phyloP scores from a whole-genome alignment of 108 stramenopile species.

The Chaetoceros tenuissimus region DNA sequence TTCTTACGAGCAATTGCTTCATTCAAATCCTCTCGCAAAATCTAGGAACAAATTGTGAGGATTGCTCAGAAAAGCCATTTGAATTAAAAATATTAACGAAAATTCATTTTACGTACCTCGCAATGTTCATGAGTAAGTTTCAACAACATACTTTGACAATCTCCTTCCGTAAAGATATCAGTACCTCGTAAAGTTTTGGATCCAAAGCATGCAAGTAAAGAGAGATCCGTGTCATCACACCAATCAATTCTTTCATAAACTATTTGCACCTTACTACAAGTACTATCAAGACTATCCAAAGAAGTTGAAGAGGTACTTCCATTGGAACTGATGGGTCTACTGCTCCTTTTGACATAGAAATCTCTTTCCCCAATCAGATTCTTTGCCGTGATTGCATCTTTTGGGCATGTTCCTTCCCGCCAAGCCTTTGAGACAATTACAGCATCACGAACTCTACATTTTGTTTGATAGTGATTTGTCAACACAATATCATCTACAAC shows the following conservation, averaged over 20 bases:
- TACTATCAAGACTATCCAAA: conserved; percentile 1
- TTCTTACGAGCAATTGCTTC: conserved; percentile 50
- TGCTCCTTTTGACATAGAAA: conserved; percentile 25
- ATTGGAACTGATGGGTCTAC: conserved; percentile 37
- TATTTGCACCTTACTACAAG: neutral
- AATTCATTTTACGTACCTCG: conserved; percentile 29
- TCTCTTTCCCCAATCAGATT: conserved; percentile 45
- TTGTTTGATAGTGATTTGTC: conserved; percentile 58
- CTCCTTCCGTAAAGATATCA: conserved; percentile 86
- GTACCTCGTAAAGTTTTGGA: conserved; percentile 68
- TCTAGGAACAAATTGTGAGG: conserved; percentile 12
- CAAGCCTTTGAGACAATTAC: conserved; percentile 85
- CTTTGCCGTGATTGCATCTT: conserved; percentile 64
- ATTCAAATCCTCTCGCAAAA: conserved; percentile 52
- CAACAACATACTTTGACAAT: conserved; percentile 80
- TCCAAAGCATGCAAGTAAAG: conserved; percentile 58
- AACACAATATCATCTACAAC: conserved; percentile 72
- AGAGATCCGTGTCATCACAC: conserved; percentile 74
- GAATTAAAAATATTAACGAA: neutral
- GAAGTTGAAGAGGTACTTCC: neutral
- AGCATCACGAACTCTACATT: conserved; percentile 74
- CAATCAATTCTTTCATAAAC: conserved; percentile 67
- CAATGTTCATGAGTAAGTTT: conserved; percentile 76
- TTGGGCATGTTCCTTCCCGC: conserved; percentile 76
- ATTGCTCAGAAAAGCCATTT: neutral